These are phyloP conservation scores for Mycothermus thermophilus DNA, from an alignment of 495 filamentous ascomycete genomes.

Conservation along the genomic window DNA sequence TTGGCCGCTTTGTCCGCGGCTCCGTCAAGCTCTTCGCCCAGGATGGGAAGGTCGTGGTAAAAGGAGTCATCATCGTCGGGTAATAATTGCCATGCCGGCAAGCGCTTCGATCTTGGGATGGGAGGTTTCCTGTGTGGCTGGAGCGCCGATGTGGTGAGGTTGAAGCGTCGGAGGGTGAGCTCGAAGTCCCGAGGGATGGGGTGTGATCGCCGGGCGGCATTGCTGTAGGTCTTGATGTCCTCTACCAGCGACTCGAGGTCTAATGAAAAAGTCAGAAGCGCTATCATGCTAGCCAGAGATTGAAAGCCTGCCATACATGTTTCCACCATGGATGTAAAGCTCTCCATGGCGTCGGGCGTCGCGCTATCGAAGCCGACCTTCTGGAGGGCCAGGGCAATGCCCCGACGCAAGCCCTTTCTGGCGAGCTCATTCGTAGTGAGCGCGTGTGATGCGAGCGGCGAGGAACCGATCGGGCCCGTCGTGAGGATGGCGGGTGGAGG, in stretches of 20 bases:
- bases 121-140: conserved; percentile 29
- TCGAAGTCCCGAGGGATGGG: conserved; percentile 30
- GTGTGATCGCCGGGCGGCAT: conserved; percentile 23
- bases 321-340: conserved; percentile 25
- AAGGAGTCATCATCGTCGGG: conserved; percentile 18
- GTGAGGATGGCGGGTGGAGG: conserved; percentile 4
- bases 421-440: conserved; percentile 20
- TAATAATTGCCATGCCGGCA: conserved; percentile 19
- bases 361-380: conserved; percentile 31
- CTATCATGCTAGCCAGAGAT: too few species aligned
- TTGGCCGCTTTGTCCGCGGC: conserved; percentile 27
- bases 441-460: conserved; percentile 1
- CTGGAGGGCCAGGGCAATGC: conserved; percentile 25
- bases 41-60: conserved; percentile 22
- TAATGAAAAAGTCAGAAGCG: too few species aligned
- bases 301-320: conserved; percentile 28
- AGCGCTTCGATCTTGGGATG: conserved; percentile 18
- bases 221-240: conserved; percentile 19
- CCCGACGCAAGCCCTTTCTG: conserved; percentile 24
- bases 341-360: conserved; percentile 28
- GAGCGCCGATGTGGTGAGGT: conserved; percentile 22
- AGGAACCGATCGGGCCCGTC: neutral
- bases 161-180: conserved; percentile 18
- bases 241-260: conserved; percentile 17
- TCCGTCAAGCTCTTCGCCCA: conserved; percentile 30